These are phyloP conservation scores for Pelagophyceae sp. DNA, from an alignment of 352 stramenopile species.

Conservation along the genomic window DNA sequence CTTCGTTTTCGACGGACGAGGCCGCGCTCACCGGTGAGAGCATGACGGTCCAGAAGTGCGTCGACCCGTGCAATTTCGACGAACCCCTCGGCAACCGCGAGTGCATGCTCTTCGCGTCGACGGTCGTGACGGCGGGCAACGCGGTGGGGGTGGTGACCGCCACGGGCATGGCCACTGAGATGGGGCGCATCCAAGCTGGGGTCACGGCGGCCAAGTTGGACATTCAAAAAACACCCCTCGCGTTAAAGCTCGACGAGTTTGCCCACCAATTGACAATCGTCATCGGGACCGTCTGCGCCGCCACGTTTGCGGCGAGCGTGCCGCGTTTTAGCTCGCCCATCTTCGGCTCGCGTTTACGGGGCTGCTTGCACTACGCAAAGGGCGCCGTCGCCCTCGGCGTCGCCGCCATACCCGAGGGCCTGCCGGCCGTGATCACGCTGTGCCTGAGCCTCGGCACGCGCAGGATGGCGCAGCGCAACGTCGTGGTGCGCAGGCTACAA, in stretches of 20 bases:
- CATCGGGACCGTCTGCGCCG: slow-evolving; percentile 92
- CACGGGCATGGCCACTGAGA: slow-evolving; percentile 95
- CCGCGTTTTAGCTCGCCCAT: slow-evolving; percentile 81
- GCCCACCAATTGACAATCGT: slow-evolving; percentile 86
- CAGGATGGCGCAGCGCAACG: slow-evolving; percentile 92
- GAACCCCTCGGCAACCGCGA: slow-evolving; percentile 67
- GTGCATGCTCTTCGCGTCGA: slow-evolving; percentile 95
- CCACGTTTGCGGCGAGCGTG: slow-evolving; percentile 92
- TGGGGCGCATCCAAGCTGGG: slow-evolving; percentile 66
- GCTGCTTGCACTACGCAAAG: slow-evolving; percentile 98
- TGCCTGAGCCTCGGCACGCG: slow-evolving; percentile 86
- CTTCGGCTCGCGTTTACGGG: slow-evolving; percentile 74
- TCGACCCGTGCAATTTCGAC: slow-evolving; percentile 32
- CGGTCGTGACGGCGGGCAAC: slow-evolving; percentile 89
- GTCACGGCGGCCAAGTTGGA: slow-evolving; percentile 80
- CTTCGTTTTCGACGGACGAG: slow-evolving; percentile 85
- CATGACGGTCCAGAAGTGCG: slow-evolving; percentile 75
- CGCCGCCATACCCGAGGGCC: slow-evolving; percentile 94
- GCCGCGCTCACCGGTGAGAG: slow-evolving; percentile 91
- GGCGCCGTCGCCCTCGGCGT: slow-evolving; percentile 95
- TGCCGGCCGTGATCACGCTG: slow-evolving; percentile 94
- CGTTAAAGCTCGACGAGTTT: slow-evolving; percentile 97
- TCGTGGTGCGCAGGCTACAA: slow-evolving; percentile 86
- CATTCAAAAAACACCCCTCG: slow-evolving; percentile 88
- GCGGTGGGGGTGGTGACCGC: slow-evolving; percentile 81